These are phyloP conservation scores for Wickerhamiella qilinensis DNA, from an alignment of 805 yeast species.

Conservation along the genomic window DNA sequence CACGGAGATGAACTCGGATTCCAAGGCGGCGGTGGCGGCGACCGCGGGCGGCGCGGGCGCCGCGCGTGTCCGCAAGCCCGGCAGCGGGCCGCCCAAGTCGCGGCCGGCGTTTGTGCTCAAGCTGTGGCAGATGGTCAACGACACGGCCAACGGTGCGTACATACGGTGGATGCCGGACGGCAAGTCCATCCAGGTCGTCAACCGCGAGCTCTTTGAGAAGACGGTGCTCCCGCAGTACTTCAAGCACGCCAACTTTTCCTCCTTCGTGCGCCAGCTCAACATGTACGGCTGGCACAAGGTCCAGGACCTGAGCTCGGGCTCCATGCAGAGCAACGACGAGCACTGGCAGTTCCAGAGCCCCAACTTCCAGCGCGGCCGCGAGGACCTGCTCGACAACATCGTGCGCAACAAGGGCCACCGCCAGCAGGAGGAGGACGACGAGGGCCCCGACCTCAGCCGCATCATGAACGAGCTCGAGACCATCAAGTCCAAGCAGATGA, in stretches of 20 bases:
- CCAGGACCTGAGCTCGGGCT: conserved; percentile 69
- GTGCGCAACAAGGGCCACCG: conserved; percentile 49
- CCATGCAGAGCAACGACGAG: conserved; percentile 45
- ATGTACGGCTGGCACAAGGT: conserved; percentile 99
- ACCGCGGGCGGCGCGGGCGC: no score
- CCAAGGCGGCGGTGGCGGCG: not conserved
- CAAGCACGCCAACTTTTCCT: conserved; percentile 89
- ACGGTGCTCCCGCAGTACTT: conserved; percentile 77
- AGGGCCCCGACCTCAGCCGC: conserved; percentile 32
- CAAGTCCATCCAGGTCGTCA: conserved; percentile 63
- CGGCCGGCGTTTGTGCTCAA: conserved; percentile 75
- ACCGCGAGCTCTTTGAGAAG: conserved; percentile 72
- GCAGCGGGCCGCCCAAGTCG: conserved; percentile 3
- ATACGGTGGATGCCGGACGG: conserved; percentile 85
- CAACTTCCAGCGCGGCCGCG: conserved; percentile 57
- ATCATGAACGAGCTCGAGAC: conserved; percentile 57
- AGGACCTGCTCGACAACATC: conserved; percentile 72
- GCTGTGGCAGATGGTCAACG: conserved; percentile 92
- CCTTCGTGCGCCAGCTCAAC: conserved; percentile 88
- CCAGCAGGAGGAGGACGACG: conserved; percentile 26
- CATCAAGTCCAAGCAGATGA: conserved; percentile 60
- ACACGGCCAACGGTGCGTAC: conserved; percentile 45
- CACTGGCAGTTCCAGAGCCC: conserved; percentile 81
- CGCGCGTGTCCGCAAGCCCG: not conserved
- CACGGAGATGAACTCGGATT: not conserved